Evolutionary conservation across 768 basidiomycete genomes (phyloP).

Genomic region (Lactarius vividus): DNA sequence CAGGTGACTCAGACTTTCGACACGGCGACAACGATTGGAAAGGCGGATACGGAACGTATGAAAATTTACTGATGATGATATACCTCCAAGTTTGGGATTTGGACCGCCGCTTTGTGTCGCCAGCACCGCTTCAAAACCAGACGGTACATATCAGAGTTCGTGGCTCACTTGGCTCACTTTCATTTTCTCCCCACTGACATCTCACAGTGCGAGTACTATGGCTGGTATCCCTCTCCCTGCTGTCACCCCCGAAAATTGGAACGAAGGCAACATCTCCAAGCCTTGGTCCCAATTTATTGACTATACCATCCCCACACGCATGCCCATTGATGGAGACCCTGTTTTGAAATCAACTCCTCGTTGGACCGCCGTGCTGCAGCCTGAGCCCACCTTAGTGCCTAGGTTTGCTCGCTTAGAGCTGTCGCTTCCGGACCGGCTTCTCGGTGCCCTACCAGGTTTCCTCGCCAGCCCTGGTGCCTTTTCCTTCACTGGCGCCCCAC

Average conservation of each 20-base stretch:
- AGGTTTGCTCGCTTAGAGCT: conserved; percentile 14
- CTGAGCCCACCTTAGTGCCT: not conserved
- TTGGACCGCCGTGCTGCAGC: conserved; percentile 18
- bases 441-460: conserved; percentile 4
- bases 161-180: not conserved
- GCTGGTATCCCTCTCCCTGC: not conserved
- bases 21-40: no score
- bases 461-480: conserved; percentile 12
- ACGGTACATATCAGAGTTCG: not conserved
- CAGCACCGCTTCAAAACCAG: not conserved
- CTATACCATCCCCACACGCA: conserved; percentile 10
- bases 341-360: conserved; percentile 1
- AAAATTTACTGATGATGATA: not conserved
- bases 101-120: not conserved
- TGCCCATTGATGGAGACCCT: conserved; percentile 10
- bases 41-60: not conserved
- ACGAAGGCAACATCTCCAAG: conserved; percentile 14
- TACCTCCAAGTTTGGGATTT: not conserved
- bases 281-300: conserved; percentile 16
- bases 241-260: conserved; percentile 1
- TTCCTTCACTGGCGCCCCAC: not conserved
- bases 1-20: no score
- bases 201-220: not conserved
- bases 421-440: conserved; percentile 8
- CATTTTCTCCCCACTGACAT: not conserved